Percentiles rank a stretch among this genome's conserved stretches.
Evolutionary conservation across 257 asterid genomes (phyloP).

Genomic region (Solanum etuberosum): DNA sequence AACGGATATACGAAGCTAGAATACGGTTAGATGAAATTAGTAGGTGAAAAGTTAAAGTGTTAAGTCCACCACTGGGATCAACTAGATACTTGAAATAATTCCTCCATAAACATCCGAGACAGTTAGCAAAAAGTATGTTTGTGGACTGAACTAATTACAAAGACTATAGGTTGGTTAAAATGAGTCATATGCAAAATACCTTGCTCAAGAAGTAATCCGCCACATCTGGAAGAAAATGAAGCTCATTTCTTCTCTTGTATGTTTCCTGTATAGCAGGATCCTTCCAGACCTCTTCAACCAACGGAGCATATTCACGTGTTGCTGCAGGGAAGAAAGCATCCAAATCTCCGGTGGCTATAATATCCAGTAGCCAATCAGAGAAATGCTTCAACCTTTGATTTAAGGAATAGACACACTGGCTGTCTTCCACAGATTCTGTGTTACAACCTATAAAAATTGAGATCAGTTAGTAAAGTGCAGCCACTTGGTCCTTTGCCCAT

Average conservation of each 20-base stretch:
- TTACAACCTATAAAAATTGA: background rate
- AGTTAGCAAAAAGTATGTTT: background rate
- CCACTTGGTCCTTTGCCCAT: background rate
- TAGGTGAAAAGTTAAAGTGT: background rate
- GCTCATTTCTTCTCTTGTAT: conserved; percentile 62
- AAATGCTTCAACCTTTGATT: conserved; percentile 80
- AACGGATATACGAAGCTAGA: background rate
- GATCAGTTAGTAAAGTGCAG: background rate
- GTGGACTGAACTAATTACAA: background rate
- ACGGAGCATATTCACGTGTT: conserved; percentile 91
- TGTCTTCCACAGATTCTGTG: conserved; percentile 25
- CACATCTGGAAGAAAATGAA: conserved; percentile 87
- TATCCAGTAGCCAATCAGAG: conserved; percentile 93
- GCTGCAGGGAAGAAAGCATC: conserved; percentile 99
- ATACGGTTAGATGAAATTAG: background rate
- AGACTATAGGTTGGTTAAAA: background rate
- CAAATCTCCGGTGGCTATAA: conserved; percentile 94
- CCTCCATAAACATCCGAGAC: background rate
- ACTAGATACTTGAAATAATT: background rate
- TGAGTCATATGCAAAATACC: conserved; percentile 26
- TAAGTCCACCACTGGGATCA: background rate
- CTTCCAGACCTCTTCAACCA: conserved; percentile 93
- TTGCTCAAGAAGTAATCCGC: conserved; percentile 85
- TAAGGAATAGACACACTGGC: conserved; percentile 61
- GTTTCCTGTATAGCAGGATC: conserved; percentile 91